Percentiles rank a stretch among this genome's conserved stretches.
Evolutionary conservation across 2,329 filamentous ascomycete genomes (phyloP).

Genomic region (Stachybotrys chartarum): DNA sequence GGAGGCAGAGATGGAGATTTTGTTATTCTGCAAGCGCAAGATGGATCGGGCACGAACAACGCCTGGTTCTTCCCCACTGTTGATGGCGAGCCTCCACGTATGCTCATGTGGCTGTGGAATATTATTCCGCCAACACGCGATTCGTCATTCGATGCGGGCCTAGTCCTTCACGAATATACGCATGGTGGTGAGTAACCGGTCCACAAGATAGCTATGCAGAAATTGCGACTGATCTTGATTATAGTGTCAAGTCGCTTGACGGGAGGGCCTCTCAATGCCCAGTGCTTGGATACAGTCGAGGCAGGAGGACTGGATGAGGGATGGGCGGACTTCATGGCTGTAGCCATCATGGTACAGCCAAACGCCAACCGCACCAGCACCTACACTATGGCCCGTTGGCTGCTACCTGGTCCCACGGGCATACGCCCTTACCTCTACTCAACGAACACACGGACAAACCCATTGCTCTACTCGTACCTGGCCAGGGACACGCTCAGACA

Average conservation of each 20-base stretch:
- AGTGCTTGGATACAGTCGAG: constrained; percentile 38
- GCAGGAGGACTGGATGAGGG: constrained; percentile 52
- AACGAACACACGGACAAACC: constrained; percentile 41
- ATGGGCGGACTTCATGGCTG: constrained; percentile 50
- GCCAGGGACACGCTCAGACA: constrained; percentile 30
- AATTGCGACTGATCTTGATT: neutral
- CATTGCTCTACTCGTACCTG: constrained; percentile 38
- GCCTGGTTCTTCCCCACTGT: constrained; percentile 49
- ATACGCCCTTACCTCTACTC: constrained; percentile 46
- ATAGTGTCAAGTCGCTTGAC: constrained; percentile 36
- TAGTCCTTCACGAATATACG: constrained; percentile 54
- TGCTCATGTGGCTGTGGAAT: constrained; percentile 54
- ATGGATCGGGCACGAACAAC: constrained; percentile 47
- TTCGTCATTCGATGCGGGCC: constrained; percentile 50
- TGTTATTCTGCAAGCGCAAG: constrained; percentile 50
- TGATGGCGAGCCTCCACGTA: constrained; percentile 43
- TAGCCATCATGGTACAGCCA: constrained; percentile 38
- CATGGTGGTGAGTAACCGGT: constrained; percentile 33
- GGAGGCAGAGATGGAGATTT: constrained; percentile 45
- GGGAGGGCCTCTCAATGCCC: constrained; percentile 46
- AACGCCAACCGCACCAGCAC: constrained; percentile 35
- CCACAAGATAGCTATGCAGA: too few species aligned
- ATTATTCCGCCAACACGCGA: constrained; percentile 40
- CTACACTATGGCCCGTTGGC: constrained; percentile 45
- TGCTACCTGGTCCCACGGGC: constrained; percentile 32